Evolutionary conservation across 805 yeast genomes (phyloP).

Genomic region (Candida golubevii): DNA sequence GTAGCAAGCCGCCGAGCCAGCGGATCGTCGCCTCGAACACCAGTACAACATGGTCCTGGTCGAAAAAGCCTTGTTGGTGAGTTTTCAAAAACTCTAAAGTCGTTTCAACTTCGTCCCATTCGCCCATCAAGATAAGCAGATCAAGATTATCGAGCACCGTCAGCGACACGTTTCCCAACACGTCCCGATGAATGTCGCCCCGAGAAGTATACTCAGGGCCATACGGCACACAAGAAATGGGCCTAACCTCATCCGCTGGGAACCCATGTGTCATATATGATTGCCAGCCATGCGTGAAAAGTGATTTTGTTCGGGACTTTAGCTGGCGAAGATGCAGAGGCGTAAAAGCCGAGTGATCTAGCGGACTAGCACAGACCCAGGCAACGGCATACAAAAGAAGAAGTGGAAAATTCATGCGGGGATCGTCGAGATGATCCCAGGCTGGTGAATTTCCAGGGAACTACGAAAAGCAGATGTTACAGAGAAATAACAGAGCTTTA

Average conservation of each 20-base stretch:
- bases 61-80: conserved; percentile 46
- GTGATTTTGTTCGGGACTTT: conserved; percentile 43
- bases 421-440: too few species aligned
- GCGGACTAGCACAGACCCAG: conserved; percentile 1
- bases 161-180: conserved; percentile 75
- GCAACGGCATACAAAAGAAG: conserved; percentile 1
- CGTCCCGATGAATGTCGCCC: conserved; percentile 67
- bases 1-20: conserved; percentile 74
- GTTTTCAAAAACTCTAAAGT: conserved; percentile 27
- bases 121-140: conserved; percentile 68
- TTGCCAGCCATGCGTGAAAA: conserved; percentile 74
- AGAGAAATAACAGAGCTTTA: background rate
- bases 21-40: conserved; percentile 86
- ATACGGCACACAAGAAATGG: conserved; percentile 64
- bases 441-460: background rate
- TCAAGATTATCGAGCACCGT: conserved; percentile 80
- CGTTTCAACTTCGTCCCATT: conserved; percentile 47
- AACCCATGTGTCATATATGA: conserved; percentile 65
- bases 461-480: background rate
- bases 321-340: conserved; percentile 32
- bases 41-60: conserved; percentile 69
- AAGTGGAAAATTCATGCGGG: background rate
- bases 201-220: conserved; percentile 57
- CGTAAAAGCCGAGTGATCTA: conserved; percentile 29
- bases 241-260: conserved; percentile 80